A percentile compares a stretch with the other conserved stretches of the same genome.
Conservation (phyloP, 2,329 filamentous ascomycete species). For the Daldinia eschscholtzii region DNA sequence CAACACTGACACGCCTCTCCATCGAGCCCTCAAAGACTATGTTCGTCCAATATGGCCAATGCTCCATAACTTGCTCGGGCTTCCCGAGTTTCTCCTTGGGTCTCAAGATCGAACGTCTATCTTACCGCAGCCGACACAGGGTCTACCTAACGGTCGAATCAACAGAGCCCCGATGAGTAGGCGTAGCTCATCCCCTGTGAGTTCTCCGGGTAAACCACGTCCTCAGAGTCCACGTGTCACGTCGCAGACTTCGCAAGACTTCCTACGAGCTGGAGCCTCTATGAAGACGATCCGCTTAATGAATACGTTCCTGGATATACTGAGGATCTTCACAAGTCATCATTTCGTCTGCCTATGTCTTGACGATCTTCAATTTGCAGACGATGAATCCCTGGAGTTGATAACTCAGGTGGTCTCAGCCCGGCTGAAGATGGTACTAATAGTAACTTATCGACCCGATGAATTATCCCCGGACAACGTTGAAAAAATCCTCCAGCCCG, state of each 20-base stretch:
- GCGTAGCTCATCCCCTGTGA: slow-evolving; percentile 64
- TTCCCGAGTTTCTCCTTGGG: slow-evolving; percentile 78
- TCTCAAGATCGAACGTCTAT: slow-evolving; percentile 57
- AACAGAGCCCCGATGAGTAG: slow-evolving; percentile 55
- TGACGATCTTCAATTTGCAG: slow-evolving; percentile 91
- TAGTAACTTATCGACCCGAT: slow-evolving; percentile 80
- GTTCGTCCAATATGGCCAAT: slow-evolving; percentile 74
- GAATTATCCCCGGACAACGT: slow-evolving; percentile 70
- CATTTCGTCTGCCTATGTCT: slow-evolving; percentile 91
- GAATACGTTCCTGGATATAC: slow-evolving; percentile 88
- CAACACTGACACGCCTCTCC: slow-evolving; percentile 74
- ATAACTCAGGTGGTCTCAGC: slow-evolving; percentile 83
- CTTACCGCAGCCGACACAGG: slow-evolving; percentile 56
- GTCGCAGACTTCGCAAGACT: slow-evolving; percentile 69
- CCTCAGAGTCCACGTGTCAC: slow-evolving; percentile 56
- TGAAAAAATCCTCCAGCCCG: slow-evolving; percentile 66
- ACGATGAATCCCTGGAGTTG: slow-evolving; percentile 86
- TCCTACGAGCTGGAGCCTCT: slow-evolving; percentile 68
- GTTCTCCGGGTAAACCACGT: slow-evolving; percentile 55
- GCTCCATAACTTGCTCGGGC: slow-evolving; percentile 70
- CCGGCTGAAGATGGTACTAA: slow-evolving; percentile 83
- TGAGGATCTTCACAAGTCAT: slow-evolving; percentile 83
- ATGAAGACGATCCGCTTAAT: slow-evolving; percentile 80
- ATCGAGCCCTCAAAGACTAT: slow-evolving; percentile 71
- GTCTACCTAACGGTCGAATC: slow-evolving; percentile 50